Evolutionary conservation across 179 eudicot species (phyloP), one percentile per base, ranked within the genome.

Genomic region (Camellia oleifera): DNA sequence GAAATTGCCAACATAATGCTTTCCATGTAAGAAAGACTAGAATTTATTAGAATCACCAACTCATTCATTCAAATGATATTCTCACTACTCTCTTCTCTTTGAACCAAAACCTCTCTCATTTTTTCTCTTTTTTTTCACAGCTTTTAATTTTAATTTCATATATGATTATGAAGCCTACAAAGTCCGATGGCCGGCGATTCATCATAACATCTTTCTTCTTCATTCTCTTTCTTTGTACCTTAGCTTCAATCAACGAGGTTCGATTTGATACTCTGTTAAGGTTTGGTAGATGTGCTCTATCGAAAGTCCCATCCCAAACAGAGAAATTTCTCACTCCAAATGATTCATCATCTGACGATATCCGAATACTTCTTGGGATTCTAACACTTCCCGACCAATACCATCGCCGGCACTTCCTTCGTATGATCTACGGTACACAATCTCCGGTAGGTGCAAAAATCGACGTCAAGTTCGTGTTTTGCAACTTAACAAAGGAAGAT

Each of bases 191-290:
- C 69, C 77, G 82, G 79, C 80, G 86, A 72, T 90, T 93, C 86
- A 84, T 90, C 76, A 60, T 89, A 6, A 74, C 86, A 18, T 88
- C 83, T 45, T 81, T 92, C 84, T 82, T 91, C 85, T 84, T 88
- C 91, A 85, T 93, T 26, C 61, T 85, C 5, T 88, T 89, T 81
- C 94, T 92, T 11, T 92, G 94, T 80, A 46, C 84, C 4, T 74
- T 93, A 76, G 97, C 98, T 73, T 91, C 94, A 0, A 78, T 92
- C 71, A 93, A 92, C 75, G 88, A 91, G 78, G 40, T 92, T 50
- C 83, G 88, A 23, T 85, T 86, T 60, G 86, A 88, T 5, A 78
- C 76, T 58, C 65, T 89, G 8, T 54, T 87, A 10, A 81, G 79
- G n/a, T 75, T 90, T 10, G 84, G 90, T 50, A 80, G 74, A 86